Conservation (phyloP, 208 protist species). For the Hexamita inflata region DNA sequence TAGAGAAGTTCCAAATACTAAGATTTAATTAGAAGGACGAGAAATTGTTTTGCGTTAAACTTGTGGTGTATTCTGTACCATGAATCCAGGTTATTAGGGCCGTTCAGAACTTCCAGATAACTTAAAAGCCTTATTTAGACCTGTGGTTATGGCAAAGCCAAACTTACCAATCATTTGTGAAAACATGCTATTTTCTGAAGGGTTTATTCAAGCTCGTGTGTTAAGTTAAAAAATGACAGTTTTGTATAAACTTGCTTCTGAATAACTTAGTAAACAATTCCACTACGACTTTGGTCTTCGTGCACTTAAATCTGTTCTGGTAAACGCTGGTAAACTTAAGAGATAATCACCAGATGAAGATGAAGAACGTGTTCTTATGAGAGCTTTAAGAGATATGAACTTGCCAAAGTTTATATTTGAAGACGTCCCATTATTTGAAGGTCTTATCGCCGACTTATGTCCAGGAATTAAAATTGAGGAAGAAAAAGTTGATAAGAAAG, state of each 20-base stretch:
- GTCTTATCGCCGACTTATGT: constrained; percentile 89
- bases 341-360: constrained; percentile 47
- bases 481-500: not conserved
- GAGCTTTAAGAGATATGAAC: constrained; percentile 94
- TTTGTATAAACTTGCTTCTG: constrained; percentile 81
- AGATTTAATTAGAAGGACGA: constrained; percentile 46
- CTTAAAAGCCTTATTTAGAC: constrained; percentile 91
- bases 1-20: no score
- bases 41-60: constrained; percentile 63
- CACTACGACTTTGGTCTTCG: constrained; percentile 96
- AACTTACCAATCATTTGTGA: constrained; percentile 91
- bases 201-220: constrained; percentile 44
- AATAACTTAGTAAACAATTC: constrained; percentile 91
- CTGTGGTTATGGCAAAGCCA: constrained; percentile 91
- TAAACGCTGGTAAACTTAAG: constrained; percentile 92
- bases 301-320: constrained; percentile 88
- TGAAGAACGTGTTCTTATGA: constrained; percentile 78
- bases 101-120: constrained; percentile 92
- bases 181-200: constrained; percentile 94
- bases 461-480: constrained; percentile 63
- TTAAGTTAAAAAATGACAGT: constrained; percentile 95
- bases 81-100: constrained; percentile 98
- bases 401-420: constrained; percentile 96
- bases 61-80: constrained; percentile 92
- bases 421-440: constrained; percentile 90